Base-by-base conservation (phyloP, 2,329 filamentous ascomycete species). In the Cryphonectria radicalis region DNA sequence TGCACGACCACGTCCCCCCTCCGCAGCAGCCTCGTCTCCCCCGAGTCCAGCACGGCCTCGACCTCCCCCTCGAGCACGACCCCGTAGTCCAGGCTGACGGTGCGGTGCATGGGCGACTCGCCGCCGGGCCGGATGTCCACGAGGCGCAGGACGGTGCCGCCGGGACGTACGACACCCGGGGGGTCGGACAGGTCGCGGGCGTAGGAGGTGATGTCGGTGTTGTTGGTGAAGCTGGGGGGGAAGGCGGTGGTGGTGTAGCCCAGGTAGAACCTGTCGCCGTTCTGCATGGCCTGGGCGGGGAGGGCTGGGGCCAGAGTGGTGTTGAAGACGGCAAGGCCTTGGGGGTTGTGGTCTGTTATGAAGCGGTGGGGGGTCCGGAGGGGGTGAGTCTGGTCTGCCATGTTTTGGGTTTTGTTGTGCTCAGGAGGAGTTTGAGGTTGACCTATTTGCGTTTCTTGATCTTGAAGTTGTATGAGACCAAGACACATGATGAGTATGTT, bases 1-100 rank as follows among this genome's bases (percentile, higher is more conserved):
- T 87, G 85, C n/a, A 87, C 81, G 19, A 81, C 80, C 42, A 85
- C 78, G 75, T 87, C 85, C 1, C 86, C 86, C 25, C 80, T 77
- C 70, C 79, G 77, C 78, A 88, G 76, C 7, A 79, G 53, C 53
- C 80, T 78, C 69, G 73, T 80, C 72, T 85, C 84, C 17, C 84
- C 84, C 25, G 80, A 81, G 73, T 87, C 86, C 25, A 87, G 76
- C 28, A 82, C 73, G 77, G 86, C 79, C 74, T 86, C 85, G 63
- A 87, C 76, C 74, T 82, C 79, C 0, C 86, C 86, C 73, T 86
- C 84, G 4, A 87, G 74, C 19, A 87, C 82, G 35, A 87, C 80
- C 0, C 85, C 85, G 72, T 84, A 86, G 74, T 87, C 85, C 2
- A 87, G 76, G 67, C 80, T 83, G 66, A 83, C 79, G 0, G 85